phyloP scores from a whole-genome alignment of 148 eudicot species.

The Amaranthus cruentus region DNA sequence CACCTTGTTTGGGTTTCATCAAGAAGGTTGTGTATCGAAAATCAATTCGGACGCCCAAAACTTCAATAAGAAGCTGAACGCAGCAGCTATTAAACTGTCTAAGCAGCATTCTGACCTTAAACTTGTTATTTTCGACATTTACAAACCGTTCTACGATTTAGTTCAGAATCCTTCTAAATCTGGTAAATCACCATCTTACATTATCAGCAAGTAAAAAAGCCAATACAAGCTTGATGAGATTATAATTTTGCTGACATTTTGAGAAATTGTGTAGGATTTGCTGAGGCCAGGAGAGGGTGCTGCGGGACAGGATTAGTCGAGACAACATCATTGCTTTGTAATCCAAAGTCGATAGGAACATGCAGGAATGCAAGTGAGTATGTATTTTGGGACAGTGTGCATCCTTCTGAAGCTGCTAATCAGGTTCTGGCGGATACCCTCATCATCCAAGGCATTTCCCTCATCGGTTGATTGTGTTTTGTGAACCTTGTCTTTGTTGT shows the following conservation, averaged over 20 bases:
- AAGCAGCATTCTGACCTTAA: conserved; percentile 67
- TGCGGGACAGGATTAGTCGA: conserved; percentile 91
- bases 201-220: neutral
- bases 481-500: neutral
- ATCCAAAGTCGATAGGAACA: conserved; percentile 68
- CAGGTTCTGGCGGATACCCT: conserved; percentile 69
- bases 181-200: conserved; percentile 33
- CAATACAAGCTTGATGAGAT: neutral
- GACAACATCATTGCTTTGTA: conserved; percentile 77
- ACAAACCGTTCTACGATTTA: conserved; percentile 67
- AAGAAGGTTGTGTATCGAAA: conserved; percentile 58
- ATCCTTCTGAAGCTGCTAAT: conserved; percentile 92
- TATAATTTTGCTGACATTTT: neutral
- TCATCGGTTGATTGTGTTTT: conserved; percentile 32
- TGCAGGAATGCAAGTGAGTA: conserved; percentile 77
- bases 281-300: conserved; percentile 78
- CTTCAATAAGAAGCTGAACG: conserved; percentile 73
- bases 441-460: conserved; percentile 51
- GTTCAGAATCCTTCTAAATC: conserved; percentile 51
- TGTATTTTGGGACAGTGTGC: conserved; percentile 97
- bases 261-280: conserved; percentile 49
- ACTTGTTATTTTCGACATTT: conserved; percentile 77
- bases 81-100: conserved; percentile 52
- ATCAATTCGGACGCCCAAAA: conserved; percentile 64
- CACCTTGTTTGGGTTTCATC: conserved; percentile 60